Percentiles rank a stretch among this genome's conserved stretches.
Conservation (phyloP, 192 early-diverging fungal genomes). For the Coemansia sp. region DNA sequence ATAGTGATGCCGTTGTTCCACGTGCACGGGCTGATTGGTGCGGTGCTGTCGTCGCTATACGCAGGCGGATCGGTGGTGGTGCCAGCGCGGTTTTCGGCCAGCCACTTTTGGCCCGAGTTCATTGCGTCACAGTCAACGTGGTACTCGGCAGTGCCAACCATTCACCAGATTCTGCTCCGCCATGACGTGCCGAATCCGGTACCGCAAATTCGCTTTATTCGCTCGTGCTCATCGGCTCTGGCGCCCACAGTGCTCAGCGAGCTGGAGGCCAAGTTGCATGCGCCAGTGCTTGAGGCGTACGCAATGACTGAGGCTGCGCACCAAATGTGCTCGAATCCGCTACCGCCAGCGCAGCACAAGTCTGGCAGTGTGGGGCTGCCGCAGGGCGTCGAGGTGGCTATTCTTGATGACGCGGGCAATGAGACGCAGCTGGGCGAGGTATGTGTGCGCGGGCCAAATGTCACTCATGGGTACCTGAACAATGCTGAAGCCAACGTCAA, state of each 20-base stretch:
- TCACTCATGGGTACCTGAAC: conserved; percentile 75
- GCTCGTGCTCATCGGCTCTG: conserved; percentile 74
- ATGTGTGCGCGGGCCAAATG: conserved; percentile 78
- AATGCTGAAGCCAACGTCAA: conserved; percentile 63
- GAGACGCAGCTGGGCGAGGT: conserved; percentile 64
- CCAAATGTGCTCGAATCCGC: conserved; percentile 80
- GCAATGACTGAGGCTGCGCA: conserved; percentile 89
- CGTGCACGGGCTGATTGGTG: conserved; percentile 80
- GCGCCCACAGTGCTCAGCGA: conserved; percentile 66
- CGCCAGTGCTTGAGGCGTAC: conserved; percentile 79
- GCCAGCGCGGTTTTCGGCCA: conserved; percentile 68
- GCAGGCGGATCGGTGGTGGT: conserved; percentile 68
- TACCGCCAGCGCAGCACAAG: conserved; percentile 66
- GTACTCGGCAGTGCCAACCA: conserved; percentile 80
- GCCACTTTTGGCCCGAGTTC: conserved; percentile 75
- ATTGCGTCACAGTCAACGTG: conserved; percentile 58
- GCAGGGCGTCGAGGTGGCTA: conserved; percentile 70
- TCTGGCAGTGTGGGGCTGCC: conserved; percentile 76
- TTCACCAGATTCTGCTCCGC: conserved; percentile 77
- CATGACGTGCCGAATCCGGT: conserved; percentile 27
- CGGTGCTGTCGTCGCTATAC: conserved; percentile 64
- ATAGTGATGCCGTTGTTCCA: conserved; percentile 88
- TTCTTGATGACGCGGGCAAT: conserved; percentile 56
- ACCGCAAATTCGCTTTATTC: conserved; percentile 69
- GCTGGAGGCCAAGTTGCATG: conserved; percentile 62